These are phyloP conservation scores for Trichophyton schoenleinii DNA, from an alignment of 2,329 filamentous ascomycete genomes.

Conservation along the genomic window DNA sequence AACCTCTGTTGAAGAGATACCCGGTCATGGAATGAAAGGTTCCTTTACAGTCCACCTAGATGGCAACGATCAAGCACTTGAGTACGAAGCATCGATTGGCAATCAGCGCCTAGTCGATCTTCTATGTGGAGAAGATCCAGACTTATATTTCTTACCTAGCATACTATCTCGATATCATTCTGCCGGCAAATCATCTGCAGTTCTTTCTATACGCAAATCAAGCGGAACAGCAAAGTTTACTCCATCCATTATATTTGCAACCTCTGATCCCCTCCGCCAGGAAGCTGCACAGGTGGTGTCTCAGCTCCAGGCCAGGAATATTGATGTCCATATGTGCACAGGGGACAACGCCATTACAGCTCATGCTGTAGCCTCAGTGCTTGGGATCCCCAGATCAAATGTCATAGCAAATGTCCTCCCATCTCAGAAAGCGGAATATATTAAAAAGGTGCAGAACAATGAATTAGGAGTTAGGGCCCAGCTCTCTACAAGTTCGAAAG, in stretches of 20 bases:
- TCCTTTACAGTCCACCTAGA: conserved; percentile 25
- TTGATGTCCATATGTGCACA: conserved; percentile 81
- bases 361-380: conserved; percentile 57
- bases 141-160: conserved; percentile 24
- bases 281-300: conserved; percentile 56
- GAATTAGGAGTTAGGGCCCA: conserved; percentile 5
- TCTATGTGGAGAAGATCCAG: conserved; percentile 18
- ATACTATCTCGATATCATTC: conserved; percentile 30
- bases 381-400: conserved; percentile 61
- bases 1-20: conserved; percentile 40
- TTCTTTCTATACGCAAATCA: conserved; percentile 29
- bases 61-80: conserved; percentile 13
- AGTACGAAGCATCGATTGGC: conserved; percentile 42
- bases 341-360: conserved; percentile 85
- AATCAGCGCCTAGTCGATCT: conserved; percentile 41
- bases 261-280: conserved; percentile 67
- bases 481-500: conserved; percentile 16
- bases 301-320: conserved; percentile 51
- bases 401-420: conserved; percentile 82
- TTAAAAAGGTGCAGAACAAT: conserved; percentile 39
- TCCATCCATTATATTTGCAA: conserved; percentile 56
- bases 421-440: conserved; percentile 54
- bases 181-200: conserved; percentile 33
- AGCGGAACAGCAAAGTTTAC: conserved; percentile 17
- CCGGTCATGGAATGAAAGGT: conserved; percentile 47